phyloP scores from a whole-genome alignment of 257 asterid species.

The Catharanthus roseus region DNA sequence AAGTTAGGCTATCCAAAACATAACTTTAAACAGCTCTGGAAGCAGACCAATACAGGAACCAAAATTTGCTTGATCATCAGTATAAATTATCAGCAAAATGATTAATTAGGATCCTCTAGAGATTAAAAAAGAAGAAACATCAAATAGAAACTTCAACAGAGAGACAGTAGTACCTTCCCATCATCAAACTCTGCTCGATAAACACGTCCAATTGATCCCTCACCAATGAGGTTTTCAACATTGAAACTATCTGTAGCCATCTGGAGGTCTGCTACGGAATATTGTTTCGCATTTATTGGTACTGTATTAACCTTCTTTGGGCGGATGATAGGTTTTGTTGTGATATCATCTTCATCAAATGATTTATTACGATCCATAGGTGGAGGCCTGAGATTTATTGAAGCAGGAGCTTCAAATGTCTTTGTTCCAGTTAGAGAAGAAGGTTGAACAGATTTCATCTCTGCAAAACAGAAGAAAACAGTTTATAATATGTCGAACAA shows the following conservation, averaged over 20 bases:
- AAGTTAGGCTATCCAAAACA: background rate
- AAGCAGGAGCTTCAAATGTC: slow-evolving; percentile 54
- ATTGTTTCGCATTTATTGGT: slow-evolving; percentile 56
- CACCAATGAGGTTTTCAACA: slow-evolving; percentile 74
- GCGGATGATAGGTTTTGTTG: slow-evolving; percentile 54
- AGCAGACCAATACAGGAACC: background rate
- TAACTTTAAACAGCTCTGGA: background rate
- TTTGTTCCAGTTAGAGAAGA: slow-evolving; percentile 39
- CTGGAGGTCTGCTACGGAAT: slow-evolving; percentile 84
- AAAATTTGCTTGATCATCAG: background rate
- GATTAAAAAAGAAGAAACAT: background rate
- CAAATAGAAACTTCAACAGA: background rate
- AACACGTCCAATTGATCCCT: slow-evolving; percentile 86
- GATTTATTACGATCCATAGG: slow-evolving; percentile 74
- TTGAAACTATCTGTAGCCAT: slow-evolving; percentile 88
- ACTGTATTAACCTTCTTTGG: slow-evolving; percentile 54
- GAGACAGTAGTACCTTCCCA: slow-evolving; percentile 52
- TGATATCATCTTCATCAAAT: slow-evolving; percentile 65
- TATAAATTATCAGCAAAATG: background rate
- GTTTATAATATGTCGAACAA: background rate
- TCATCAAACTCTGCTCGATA: slow-evolving; percentile 74
- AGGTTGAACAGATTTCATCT: slow-evolving; percentile 50
- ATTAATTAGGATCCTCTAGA: background rate
- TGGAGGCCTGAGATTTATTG: slow-evolving; percentile 72
- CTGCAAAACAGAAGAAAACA: slow-evolving; percentile 34